These are phyloP conservation scores for Pelomyxa schiedti DNA, from an alignment of 78 protist genomes.

Conservation along the genomic window DNA sequence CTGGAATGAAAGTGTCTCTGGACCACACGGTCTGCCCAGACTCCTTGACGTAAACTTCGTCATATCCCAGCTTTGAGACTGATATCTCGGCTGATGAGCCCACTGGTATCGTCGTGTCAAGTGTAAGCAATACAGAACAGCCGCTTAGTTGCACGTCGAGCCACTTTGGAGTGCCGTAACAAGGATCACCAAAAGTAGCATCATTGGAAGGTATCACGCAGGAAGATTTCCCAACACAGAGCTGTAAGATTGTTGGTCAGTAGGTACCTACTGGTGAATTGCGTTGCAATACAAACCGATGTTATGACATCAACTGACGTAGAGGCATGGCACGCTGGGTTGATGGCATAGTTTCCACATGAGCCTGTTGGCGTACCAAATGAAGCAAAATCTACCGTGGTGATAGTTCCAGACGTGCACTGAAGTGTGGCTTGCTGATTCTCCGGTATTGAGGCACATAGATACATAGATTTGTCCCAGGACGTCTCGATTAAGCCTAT, in stretches of 20 bases:
- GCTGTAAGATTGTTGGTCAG: background rate
- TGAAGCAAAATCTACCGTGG: background rate
- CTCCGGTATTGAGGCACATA: no score
- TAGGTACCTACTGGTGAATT: background rate
- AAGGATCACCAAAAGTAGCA: background rate
- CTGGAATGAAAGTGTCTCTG: no score
- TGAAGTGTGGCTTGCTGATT: no score
- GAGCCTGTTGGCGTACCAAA: conserved; percentile 2
- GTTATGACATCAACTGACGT: background rate
- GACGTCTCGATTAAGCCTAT: no score
- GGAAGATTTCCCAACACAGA: background rate
- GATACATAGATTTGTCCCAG: no score
- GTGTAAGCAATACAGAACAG: background rate
- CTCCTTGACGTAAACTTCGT: no score
- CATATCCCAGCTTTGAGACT: no score
- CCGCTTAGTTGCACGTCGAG: background rate
- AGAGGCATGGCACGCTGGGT: background rate
- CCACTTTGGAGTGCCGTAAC: background rate
- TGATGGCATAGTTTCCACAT: background rate
- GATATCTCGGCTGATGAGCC: no score
- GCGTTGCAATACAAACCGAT: background rate
- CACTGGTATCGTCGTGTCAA: no score
- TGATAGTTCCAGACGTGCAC: no score
- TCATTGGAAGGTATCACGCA: background rate
- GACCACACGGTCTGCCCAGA: no score